Conservation (phyloP, 805 yeast genomes). For the Jamesozyma gamospora region DNA sequence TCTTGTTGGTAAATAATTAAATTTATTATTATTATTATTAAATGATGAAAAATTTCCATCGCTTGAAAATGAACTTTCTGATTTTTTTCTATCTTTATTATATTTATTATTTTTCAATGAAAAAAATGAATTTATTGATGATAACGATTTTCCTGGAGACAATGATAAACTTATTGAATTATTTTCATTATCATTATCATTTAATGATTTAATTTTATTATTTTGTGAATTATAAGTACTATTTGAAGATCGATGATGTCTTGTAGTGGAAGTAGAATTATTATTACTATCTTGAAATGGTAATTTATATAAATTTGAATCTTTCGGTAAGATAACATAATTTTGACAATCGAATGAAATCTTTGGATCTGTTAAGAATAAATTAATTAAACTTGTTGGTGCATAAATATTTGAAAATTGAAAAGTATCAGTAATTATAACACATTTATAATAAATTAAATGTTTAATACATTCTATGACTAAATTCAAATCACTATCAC, state of each 20-base stretch:
- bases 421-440: constrained; percentile 74
- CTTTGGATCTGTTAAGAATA: constrained; percentile 51
- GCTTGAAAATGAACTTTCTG: constrained; percentile 16
- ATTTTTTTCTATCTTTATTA: constrained; percentile 4
- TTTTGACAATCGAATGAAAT: constrained; percentile 80
- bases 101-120: constrained; percentile 1
- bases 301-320: constrained; percentile 21
- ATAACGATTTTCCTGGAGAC: constrained; percentile 1
- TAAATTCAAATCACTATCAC: constrained; percentile 68
- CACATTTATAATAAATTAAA: constrained; percentile 79
- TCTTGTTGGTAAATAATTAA: constrained; percentile 43
- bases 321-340: constrained; percentile 48
- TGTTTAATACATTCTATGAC: constrained; percentile 87
- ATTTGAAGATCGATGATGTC: constrained; percentile 5
- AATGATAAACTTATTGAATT: constrained; percentile 1
- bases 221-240: background rate
- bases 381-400: constrained; percentile 67
- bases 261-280: background rate
- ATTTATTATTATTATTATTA: background rate
- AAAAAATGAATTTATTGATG: background rate
- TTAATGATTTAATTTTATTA: background rate
- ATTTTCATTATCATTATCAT: background rate
- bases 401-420: constrained; percentile 86
- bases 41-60: constrained; percentile 1
- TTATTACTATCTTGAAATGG: constrained; percentile 18